Conservation (phyloP, 257 asterid species). For the Solanum piurae region DNA sequence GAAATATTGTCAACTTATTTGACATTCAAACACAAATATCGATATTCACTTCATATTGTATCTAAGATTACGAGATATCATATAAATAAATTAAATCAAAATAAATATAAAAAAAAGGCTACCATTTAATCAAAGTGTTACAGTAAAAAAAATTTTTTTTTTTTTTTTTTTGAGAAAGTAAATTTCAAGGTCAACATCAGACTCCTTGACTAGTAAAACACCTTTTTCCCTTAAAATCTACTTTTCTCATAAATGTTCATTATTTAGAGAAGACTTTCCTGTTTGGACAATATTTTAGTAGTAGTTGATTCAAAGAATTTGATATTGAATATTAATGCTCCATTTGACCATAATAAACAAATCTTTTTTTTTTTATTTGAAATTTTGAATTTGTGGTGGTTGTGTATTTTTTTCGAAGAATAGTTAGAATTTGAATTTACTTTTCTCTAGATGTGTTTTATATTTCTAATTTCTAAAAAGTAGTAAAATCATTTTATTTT, state of each 20-base stretch:
- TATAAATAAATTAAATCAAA: too few species aligned
- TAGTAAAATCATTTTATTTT: neutral
- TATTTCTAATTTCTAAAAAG: too few species aligned
- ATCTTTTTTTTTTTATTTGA: neutral
- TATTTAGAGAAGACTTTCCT: neutral
- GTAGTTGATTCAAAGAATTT: neutral
- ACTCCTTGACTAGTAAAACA: neutral
- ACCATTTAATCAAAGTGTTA: neutral
- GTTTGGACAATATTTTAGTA: neutral
- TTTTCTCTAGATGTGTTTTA: neutral
- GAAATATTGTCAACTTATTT: neutral
- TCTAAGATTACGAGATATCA: neutral
- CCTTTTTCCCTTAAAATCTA: neutral
- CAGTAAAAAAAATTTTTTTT: too few species aligned
- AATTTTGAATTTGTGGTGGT: neutral
- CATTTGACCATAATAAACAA: neutral
- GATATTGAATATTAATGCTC: neutral
- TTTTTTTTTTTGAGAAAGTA: neutral
- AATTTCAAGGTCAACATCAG: neutral
- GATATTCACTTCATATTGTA: neutral
- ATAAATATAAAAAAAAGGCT: neutral
- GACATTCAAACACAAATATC: neutral
- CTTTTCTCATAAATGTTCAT: neutral
- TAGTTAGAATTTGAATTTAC: too few species aligned
- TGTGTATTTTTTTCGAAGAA: too few species aligned